Evolutionary conservation across 768 basidiomycete species (phyloP).

Genomic region (Tricholoma saponaceum): DNA sequence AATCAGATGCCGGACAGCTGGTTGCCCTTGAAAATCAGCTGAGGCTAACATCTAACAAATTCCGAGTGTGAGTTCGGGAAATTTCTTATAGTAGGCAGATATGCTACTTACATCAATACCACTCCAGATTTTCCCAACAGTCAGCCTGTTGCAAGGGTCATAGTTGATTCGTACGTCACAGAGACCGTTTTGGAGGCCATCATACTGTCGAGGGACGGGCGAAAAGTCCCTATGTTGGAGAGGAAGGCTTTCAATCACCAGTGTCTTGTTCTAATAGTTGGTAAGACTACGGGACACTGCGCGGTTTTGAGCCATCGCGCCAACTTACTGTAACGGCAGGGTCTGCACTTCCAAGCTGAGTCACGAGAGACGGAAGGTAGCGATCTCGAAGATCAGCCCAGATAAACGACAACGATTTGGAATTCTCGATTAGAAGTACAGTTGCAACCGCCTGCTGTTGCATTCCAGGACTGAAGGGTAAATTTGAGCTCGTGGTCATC

Average conservation of each 20-base stretch:
- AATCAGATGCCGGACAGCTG: slow-evolving; percentile 45
- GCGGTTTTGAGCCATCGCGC: background rate
- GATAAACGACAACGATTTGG: slow-evolving; percentile 34
- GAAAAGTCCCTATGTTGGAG: slow-evolving; percentile 25
- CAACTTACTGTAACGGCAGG: slow-evolving; percentile 36
- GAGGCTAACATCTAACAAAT: slow-evolving; percentile 30
- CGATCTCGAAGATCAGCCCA: slow-evolving; percentile 50
- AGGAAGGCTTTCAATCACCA: slow-evolving; percentile 44
- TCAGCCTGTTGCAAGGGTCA: slow-evolving; percentile 40
- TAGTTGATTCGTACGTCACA: slow-evolving; percentile 39
- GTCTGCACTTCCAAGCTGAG: slow-evolving; percentile 35
- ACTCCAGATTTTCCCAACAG: slow-evolving; percentile 36
- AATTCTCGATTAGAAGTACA: slow-evolving; percentile 57
- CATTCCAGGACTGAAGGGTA: slow-evolving; percentile 16
- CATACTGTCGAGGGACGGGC: slow-evolving; percentile 36
- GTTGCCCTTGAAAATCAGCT: slow-evolving; percentile 22
- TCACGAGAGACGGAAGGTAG: slow-evolving; percentile 39
- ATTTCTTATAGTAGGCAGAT: background rate
- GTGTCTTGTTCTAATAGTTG: slow-evolving; percentile 34
- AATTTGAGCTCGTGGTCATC: slow-evolving; percentile 5
- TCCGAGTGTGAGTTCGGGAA: slow-evolving; percentile 5
- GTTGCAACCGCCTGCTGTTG: slow-evolving; percentile 32
- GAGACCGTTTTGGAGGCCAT: slow-evolving; percentile 32
- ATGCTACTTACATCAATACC: slow-evolving; percentile 41
- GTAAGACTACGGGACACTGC: slow-evolving; percentile 2